These are phyloP conservation scores for Globisporangium recalcitrans DNA, from an alignment of 352 stramenopile species.

Conservation along the genomic window DNA sequence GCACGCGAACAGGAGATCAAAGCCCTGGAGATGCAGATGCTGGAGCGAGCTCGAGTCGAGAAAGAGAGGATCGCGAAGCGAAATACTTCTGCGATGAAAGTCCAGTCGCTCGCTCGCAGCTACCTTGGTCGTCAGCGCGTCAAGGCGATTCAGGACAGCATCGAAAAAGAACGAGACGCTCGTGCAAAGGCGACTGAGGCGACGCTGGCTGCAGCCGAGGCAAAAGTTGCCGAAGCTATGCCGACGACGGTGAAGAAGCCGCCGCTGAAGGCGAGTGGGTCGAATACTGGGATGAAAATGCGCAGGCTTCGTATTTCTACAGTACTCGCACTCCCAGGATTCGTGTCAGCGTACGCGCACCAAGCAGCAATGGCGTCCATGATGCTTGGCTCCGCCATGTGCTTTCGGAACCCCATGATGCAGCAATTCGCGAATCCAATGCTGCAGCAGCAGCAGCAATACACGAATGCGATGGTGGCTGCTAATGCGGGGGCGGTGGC, in stretches of 20 bases:
- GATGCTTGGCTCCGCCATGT: conserved; percentile 43
- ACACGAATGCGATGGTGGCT: conserved; percentile 19
- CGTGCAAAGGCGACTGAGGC: conserved; percentile 51
- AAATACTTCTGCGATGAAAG: conserved; percentile 44
- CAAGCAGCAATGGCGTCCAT: conserved; percentile 58
- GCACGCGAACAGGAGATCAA: conserved; percentile 65
- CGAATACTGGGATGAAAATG: conserved; percentile 89
- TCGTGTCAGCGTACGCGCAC: conserved; percentile 54
- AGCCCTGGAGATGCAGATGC: conserved; percentile 65
- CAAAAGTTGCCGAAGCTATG: conserved; percentile 39
- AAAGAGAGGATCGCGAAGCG: conserved; percentile 51
- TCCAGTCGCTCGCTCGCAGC: conserved; percentile 50
- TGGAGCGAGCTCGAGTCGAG: conserved; percentile 61
- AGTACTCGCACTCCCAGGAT: conserved; percentile 76
- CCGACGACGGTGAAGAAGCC: conserved; percentile 10
- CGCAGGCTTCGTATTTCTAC: conserved; percentile 87
- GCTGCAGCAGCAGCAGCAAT: conserved; percentile 23
- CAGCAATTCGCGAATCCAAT: conserved; percentile 27
- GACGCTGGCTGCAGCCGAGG: conserved; percentile 52
- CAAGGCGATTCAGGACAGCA: conserved; percentile 50
- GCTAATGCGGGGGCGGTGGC: conserved; percentile 1
- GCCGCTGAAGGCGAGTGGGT: conserved; percentile 66
- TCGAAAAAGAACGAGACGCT: conserved; percentile 60
- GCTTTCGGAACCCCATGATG: conserved; percentile 41
- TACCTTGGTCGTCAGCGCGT: conserved; percentile 55